A percentile compares a stretch with the other conserved stretches of the same genome.
Evolutionary conservation across 2,329 filamentous ascomycete species (phyloP).

Genomic region (Venturia aucupariae): DNA sequence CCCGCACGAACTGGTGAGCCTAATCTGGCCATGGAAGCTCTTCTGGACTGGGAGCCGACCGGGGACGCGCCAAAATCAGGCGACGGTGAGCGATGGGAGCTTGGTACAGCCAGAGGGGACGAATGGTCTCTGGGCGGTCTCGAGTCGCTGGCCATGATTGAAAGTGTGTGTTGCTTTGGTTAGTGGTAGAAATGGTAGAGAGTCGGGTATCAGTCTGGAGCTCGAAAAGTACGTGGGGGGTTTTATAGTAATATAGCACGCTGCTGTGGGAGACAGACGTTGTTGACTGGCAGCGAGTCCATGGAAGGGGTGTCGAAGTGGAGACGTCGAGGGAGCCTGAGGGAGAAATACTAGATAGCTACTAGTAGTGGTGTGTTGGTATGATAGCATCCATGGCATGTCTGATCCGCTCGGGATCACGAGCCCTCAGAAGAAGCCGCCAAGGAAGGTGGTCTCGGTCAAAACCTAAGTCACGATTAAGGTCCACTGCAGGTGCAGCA

Average conservation of each 20-base stretch:
- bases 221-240: background rate
- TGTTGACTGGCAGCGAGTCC: background rate
- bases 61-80: background rate
- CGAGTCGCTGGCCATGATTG: slow-evolving; percentile 6
- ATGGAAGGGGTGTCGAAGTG: background rate
- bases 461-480: too few relatives aligned
- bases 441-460: too few relatives aligned
- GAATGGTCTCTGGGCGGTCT: slow-evolving; percentile 2
- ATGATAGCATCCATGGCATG: too few relatives aligned
- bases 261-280: background rate
- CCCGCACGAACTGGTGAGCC: slow-evolving; percentile 21
- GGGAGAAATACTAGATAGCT: too few relatives aligned
- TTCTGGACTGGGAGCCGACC: slow-evolving; percentile 12
- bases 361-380: too few relatives aligned
- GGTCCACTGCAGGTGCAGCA: too few relatives aligned
- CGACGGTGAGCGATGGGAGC: background rate
- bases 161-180: background rate
- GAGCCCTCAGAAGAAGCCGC: too few relatives aligned
- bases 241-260: background rate
- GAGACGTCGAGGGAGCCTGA: too few relatives aligned
- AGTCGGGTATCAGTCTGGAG: background rate
- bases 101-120: background rate
- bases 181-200: background rate
- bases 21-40: slow-evolving; percentile 15
- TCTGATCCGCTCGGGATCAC: too few relatives aligned